Percentiles rank a stretch among this genome's conserved stretches.
Evolutionary conservation across 2,329 filamentous ascomycete genomes (phyloP).

Genomic region (Nothophaeocryptopus gaeumannii): DNA sequence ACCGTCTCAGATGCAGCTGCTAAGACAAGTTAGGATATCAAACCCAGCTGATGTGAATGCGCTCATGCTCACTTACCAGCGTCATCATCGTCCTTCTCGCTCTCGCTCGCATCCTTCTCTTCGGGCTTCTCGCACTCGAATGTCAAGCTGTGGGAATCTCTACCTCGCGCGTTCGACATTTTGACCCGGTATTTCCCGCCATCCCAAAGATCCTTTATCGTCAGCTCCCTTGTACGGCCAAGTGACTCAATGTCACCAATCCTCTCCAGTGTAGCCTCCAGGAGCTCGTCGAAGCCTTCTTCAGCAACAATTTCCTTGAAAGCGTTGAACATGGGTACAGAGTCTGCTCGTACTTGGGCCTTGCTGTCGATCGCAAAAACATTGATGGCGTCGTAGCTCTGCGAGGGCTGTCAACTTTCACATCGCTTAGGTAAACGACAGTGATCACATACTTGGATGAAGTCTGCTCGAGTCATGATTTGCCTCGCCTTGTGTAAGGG

Average conservation of each 20-base stretch:
- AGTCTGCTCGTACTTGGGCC: slow-evolving; percentile 85
- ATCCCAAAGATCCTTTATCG: slow-evolving; percentile 88
- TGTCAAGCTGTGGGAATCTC: slow-evolving; percentile 47
- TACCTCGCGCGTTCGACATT: slow-evolving; percentile 47
- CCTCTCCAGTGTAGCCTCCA: slow-evolving; percentile 77
- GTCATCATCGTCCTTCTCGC: slow-evolving; percentile 1
- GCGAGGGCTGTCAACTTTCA: slow-evolving; percentile 28
- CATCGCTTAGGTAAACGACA: not conserved
- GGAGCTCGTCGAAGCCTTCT: slow-evolving; percentile 74
- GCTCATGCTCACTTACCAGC: not conserved
- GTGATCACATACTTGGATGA: slow-evolving; percentile 54
- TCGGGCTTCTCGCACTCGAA: slow-evolving; percentile 42
- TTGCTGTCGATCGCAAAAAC: slow-evolving; percentile 89
- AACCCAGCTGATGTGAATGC: no score
- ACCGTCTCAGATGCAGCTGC: no score
- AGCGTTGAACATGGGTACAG: slow-evolving; percentile 92
- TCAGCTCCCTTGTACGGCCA: slow-evolving; percentile 88
- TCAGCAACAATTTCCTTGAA: slow-evolving; percentile 78
- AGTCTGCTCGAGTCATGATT: slow-evolving; percentile 94
- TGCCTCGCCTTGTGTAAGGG: slow-evolving; percentile 80
- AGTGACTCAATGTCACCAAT: slow-evolving; percentile 93
- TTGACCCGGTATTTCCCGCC: slow-evolving; percentile 74
- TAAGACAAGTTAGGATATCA: no score
- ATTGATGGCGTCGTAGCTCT: slow-evolving; percentile 87
- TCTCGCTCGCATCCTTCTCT: slow-evolving; percentile 14